These are phyloP conservation scores for Helotiales sp. DNA, from an alignment of 2,329 filamentous ascomycete genomes.

Conservation along the genomic window DNA sequence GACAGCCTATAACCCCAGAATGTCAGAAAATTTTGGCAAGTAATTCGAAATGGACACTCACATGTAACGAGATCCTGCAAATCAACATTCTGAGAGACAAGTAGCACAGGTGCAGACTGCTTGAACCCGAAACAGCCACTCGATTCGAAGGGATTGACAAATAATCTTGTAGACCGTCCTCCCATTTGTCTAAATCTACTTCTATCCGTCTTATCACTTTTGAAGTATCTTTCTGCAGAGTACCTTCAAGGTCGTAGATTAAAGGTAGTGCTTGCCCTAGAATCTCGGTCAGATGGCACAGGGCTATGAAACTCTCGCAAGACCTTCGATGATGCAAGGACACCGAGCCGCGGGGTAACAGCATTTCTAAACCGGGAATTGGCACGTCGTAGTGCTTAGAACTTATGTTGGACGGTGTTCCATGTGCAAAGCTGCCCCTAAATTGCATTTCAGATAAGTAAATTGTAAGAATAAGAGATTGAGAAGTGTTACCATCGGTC, in stretches of 20 bases:
- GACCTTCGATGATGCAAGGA: slow-evolving; percentile 7
- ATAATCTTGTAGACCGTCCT: slow-evolving; percentile 26
- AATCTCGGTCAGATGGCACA: slow-evolving; percentile 32
- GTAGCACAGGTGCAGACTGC: slow-evolving; percentile 27
- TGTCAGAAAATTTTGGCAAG: neutral
- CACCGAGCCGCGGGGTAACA: slow-evolving; percentile 18
- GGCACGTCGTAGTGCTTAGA: slow-evolving; percentile 34
- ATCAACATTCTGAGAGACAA: slow-evolving; percentile 31
- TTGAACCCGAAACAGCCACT: slow-evolving; percentile 22
- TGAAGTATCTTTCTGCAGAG: slow-evolving; percentile 2
- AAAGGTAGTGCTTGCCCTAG: slow-evolving; percentile 32
- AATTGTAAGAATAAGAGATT: neutral
- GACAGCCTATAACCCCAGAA: neutral
- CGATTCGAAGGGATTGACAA: neutral
- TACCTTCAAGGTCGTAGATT: slow-evolving; percentile 24
- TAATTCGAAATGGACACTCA: slow-evolving; percentile 10
- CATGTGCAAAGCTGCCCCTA: slow-evolving; percentile 38
- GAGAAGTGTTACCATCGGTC: slow-evolving; percentile 55
- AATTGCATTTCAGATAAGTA: neutral
- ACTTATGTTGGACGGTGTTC: slow-evolving; percentile 28
- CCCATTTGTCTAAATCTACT: slow-evolving; percentile 31
- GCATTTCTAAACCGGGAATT: slow-evolving; percentile 25
- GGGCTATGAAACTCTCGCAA: slow-evolving; percentile 30
- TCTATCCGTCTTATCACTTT: slow-evolving; percentile 28
- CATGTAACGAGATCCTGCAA: slow-evolving; percentile 29